Percentiles rank a stretch among this genome's conserved stretches.
phyloP scores from a whole-genome alignment of 176 grass and related monocot genomes.

The Eragrostis nindensis region DNA sequence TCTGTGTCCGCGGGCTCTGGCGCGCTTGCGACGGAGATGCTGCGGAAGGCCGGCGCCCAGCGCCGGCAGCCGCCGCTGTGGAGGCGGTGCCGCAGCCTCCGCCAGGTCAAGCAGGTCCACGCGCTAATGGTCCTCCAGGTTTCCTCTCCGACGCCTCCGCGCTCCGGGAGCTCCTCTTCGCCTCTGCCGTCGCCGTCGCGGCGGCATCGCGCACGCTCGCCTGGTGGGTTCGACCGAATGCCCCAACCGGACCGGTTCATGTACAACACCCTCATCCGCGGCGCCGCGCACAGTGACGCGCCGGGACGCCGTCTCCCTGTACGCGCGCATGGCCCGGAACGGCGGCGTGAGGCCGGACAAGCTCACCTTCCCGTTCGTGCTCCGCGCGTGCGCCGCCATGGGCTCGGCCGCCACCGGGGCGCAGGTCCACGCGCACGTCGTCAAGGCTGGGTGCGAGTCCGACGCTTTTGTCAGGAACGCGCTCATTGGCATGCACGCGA shows the following conservation, averaged over 20 bases:
- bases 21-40: conserved; percentile 43
- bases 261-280: conserved; percentile 87
- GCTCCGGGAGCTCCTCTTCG: conserved; percentile 78
- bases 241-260: conserved; percentile 82
- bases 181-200: conserved; percentile 51
- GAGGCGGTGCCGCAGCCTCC: conserved; percentile 71
- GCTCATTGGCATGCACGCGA: conserved; percentile 83
- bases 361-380: conserved; percentile 85
- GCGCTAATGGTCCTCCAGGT: conserved; percentile 59
- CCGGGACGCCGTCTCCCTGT: conserved; percentile 65
- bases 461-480: conserved; percentile 79
- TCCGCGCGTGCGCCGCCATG: conserved; percentile 80
- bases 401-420: conserved; percentile 47
- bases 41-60: conserved; percentile 68
- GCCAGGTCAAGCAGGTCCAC: conserved; percentile 78
- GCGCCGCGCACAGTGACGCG: conserved; percentile 55
- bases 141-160: conserved; percentile 72
- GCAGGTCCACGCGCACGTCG: conserved; percentile 64
- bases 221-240: conserved; percentile 77
- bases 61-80: conserved; percentile 58
- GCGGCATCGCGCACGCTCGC: conserved; percentile 64
- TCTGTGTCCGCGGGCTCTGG: background rate
- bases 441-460: conserved; percentile 57
- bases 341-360: conserved; percentile 61
- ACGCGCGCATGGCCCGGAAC: conserved; percentile 48